Base-by-base conservation (phyloP, 306 rosid genomes). In the Vigna trinervia region DNA sequence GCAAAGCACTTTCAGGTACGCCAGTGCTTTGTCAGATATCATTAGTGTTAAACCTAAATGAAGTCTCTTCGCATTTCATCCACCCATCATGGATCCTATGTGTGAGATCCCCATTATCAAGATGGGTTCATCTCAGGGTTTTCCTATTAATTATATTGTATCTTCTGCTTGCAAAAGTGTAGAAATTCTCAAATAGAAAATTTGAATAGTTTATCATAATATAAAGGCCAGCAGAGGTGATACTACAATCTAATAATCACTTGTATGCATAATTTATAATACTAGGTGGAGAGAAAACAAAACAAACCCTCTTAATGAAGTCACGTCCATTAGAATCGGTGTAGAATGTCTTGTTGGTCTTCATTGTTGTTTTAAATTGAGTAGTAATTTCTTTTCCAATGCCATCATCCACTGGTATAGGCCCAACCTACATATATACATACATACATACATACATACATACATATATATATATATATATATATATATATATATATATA, bases 291-390 rank as follows among this genome's bases (percentile, higher is more conserved):
- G 34, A 39, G 41, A 9, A 79, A 57, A 65, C 13, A 82, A 70
- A 50, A 66, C 85, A 73, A 85, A 95, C 98, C 89, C 98, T 88
- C 87, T 89, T 84, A 78, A 95, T 89, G 79, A 92, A 95, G 74
- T 95, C 98, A 34, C 97, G 96, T 26, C 98, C 98, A 57, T 89
- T 95, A 67, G 98, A 95, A 85, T 95, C 98, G 32, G 97, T 89
- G 78, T 84, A 92, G 87, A 95, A 95, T 50, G 93, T 87, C 82
- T 83, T 89, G 80, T 89, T 88, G 80, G 85, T 90, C 79, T 77
- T 69, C 89, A 92, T 67, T 66, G 83, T 50, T 22, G 97, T 89
- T 75, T 87, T 66, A 73, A 95, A 73, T 73, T 88, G 97, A 86
- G 97, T 88, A 26, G 74, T 79, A 73, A 92, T 81, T 81, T 95